phyloP scores from a whole-genome alignment of 345 rosid species.

The Hypericum perforatum region DNA sequence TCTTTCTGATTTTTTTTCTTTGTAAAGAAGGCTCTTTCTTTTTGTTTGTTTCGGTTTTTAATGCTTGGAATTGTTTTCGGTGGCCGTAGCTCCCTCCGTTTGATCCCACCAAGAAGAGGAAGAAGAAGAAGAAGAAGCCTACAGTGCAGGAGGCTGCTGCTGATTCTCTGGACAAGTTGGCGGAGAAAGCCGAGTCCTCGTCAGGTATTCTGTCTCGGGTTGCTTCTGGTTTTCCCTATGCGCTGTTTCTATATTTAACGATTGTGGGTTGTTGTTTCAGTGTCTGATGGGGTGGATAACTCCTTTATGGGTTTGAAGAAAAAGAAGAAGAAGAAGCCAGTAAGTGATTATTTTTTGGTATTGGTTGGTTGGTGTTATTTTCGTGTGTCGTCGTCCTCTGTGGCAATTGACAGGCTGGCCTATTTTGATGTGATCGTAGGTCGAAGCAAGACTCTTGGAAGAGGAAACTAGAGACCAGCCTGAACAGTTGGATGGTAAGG shows the following conservation, averaged over 20 bases:
- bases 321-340: conserved; percentile 95
- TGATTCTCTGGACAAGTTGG: conserved; percentile 50
- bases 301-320: conserved; percentile 77
- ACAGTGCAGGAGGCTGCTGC: conserved; percentile 46
- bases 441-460: conserved; percentile 47
- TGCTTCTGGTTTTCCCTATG: neutral
- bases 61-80: no score
- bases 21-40: neutral
- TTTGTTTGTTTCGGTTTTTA: no score
- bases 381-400: neutral
- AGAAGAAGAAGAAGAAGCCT: conserved; percentile 91
- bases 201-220: conserved; percentile 29
- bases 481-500: conserved; percentile 62
- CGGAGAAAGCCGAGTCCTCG: conserved; percentile 64
- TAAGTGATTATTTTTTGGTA: conserved; percentile 20
- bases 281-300: conserved; percentile 63
- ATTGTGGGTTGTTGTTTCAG: conserved; percentile 19
- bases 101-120: conserved; percentile 90
- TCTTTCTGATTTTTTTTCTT: neutral
- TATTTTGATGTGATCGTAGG: conserved; percentile 31
- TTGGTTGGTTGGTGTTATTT: neutral
- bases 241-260: neutral
- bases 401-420: neutral
- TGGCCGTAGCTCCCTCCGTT: conserved; percentile 58
- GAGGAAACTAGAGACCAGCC: conserved; percentile 54